phyloP scores from a whole-genome alignment of 1,284 basidiomycete genomes.

The Apiotrichum sp. region DNA sequence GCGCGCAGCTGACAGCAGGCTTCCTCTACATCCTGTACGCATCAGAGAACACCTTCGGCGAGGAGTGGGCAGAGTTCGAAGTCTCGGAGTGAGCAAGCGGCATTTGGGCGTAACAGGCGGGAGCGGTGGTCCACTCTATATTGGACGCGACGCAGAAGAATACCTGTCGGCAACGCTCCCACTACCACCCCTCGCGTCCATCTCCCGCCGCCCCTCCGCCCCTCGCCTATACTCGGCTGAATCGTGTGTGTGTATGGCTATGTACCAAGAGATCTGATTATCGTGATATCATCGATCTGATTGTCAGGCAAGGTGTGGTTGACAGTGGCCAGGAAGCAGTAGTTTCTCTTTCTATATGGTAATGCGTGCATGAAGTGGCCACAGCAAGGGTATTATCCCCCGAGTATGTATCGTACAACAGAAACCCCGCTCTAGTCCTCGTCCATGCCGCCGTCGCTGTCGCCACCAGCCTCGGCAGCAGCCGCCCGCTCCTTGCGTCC shows the following conservation, averaged over 20 bases:
- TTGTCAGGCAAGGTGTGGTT: too few species aligned
- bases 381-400: background rate
- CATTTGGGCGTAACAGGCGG: background rate
- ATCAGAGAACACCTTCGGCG: conserved; percentile 90
- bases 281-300: background rate
- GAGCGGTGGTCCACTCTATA: too few species aligned
- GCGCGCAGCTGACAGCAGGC: conserved; percentile 39
- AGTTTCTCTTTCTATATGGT: background rate
- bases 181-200: background rate
- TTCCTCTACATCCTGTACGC: conserved; percentile 96
- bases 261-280: conserved; percentile 5
- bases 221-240: background rate
- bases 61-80: conserved; percentile 16
- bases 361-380: conserved; percentile 8
- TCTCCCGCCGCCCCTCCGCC: background rate
- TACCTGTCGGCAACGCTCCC: background rate
- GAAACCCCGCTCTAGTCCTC: conserved; percentile 11
- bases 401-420: conserved; percentile 10
- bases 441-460: conserved; percentile 12
- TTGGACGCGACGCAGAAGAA: too few species aligned
- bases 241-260: conserved; percentile 1
- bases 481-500: conserved; percentile 23
- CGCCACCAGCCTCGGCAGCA: conserved; percentile 16
- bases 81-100: conserved; percentile 3
- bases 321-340: background rate